phyloP scores from a whole-genome alignment of 345 rosid genomes.

The Conringia planisiliqua region DNA sequence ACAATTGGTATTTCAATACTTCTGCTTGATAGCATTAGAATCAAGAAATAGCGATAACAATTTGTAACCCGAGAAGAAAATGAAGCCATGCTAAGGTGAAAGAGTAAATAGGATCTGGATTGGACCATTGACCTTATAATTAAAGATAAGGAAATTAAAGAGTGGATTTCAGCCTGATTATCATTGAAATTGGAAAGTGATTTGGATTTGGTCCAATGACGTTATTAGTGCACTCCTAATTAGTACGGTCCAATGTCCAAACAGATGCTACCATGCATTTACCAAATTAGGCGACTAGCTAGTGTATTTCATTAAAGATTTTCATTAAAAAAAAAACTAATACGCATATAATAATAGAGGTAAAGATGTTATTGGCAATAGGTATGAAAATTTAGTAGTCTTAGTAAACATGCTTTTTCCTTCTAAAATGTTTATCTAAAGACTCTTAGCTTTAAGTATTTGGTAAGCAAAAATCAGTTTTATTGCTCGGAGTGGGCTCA shows the following conservation, averaged over 20 bases:
- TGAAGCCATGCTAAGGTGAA: no score
- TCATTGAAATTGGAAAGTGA: not conserved
- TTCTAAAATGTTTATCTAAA: not conserved
- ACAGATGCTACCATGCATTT: not conserved
- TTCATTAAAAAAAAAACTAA: not conserved
- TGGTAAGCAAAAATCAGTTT: not conserved
- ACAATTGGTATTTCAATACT: no score
- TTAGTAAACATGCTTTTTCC: not conserved
- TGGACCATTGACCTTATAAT: not conserved
- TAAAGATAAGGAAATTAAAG: not conserved
- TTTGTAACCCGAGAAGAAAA: no score
- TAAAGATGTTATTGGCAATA: not conserved
- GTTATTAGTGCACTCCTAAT: not conserved
- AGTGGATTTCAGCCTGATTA: constrained; percentile 1
- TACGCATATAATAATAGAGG: not conserved
- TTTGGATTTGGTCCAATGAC: not conserved
- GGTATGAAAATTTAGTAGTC: not conserved
- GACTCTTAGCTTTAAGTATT: not conserved
- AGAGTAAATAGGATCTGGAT: not conserved
- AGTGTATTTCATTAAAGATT: not conserved
- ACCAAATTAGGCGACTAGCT: constrained; percentile 5
- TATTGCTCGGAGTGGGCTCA: not conserved
- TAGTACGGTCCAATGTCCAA: constrained; percentile 1
- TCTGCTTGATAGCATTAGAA: no score
- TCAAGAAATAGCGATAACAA: no score